Conservation (phyloP, 1,284 basidiomycete species). For the Sporisorium sorghi region DNA sequence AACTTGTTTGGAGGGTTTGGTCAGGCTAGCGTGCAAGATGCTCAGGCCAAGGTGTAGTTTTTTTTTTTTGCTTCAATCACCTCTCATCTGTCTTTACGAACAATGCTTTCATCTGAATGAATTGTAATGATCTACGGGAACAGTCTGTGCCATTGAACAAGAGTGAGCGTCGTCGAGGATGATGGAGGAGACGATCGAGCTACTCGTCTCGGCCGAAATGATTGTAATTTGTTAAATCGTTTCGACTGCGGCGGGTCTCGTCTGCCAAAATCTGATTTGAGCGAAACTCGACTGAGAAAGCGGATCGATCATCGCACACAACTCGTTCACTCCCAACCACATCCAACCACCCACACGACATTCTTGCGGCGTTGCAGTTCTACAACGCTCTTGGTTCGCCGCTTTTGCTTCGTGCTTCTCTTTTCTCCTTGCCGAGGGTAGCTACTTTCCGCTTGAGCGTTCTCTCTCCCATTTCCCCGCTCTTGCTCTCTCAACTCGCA, state of each 20-base stretch:
- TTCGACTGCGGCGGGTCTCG: too few species aligned
- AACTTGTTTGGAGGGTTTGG: slow-evolving; percentile 23
- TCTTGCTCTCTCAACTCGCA: background rate
- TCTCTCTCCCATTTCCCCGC: background rate
- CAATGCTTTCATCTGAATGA: too few species aligned
- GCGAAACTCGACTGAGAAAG: background rate
- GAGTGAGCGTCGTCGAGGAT: too few species aligned
- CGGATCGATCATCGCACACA: background rate
- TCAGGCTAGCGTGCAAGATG: slow-evolving; percentile 17
- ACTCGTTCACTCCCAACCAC: slow-evolving; percentile 20
- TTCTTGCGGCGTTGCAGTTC: slow-evolving; percentile 10
- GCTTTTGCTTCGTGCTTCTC: slow-evolving; percentile 26
- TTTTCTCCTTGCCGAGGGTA: background rate
- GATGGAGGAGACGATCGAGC: too few species aligned
- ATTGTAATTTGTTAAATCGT: too few species aligned
- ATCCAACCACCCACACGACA: slow-evolving; percentile 34
- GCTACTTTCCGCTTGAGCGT: slow-evolving; percentile 9
- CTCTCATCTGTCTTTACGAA: slow-evolving; percentile 1
- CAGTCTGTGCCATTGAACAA: too few species aligned
- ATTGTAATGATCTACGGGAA: too few species aligned
- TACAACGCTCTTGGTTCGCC: slow-evolving; percentile 20
- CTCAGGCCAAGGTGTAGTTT: slow-evolving; percentile 9
- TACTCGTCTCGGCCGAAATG: too few species aligned
- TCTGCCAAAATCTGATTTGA: too few species aligned
- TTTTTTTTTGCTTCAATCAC: background rate